Conservation (phyloP, 805 yeast genomes). For the Ogataea parapolymorpha region DNA sequence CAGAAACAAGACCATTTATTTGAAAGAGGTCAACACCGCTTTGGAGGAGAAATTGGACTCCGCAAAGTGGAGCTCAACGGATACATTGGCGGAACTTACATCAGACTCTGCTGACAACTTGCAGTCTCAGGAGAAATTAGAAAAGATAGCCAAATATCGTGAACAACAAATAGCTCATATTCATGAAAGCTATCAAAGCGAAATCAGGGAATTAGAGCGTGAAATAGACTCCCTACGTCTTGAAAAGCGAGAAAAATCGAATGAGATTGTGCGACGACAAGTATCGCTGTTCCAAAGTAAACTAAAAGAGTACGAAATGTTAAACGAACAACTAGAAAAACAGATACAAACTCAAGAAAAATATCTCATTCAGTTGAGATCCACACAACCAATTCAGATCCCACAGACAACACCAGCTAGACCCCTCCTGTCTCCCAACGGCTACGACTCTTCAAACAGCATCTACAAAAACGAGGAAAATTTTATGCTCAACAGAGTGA, state of each 20-base stretch:
- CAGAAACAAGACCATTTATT: neutral
- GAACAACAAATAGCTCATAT: neutral
- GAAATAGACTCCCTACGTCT: slow-evolving; percentile 2
- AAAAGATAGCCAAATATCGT: neutral
- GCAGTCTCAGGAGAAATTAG: neutral
- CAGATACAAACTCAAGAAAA: slow-evolving; percentile 17
- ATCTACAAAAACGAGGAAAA: neutral
- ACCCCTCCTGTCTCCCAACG: neutral
- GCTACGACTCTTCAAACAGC: neutral
- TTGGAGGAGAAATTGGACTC: neutral
- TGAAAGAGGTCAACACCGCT: neutral
- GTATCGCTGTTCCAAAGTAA: slow-evolving; percentile 11
- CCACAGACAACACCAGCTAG: slow-evolving; percentile 7
- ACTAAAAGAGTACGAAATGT: slow-evolving; percentile 6
- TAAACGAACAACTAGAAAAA: slow-evolving; percentile 8
- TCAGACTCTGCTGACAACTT: neutral
- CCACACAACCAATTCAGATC: slow-evolving; percentile 26
- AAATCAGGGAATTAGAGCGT: neutral
- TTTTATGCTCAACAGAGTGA: neutral
- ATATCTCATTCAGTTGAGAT: slow-evolving; percentile 14
- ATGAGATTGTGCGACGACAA: slow-evolving; percentile 1
- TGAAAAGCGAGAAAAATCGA: neutral
- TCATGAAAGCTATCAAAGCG: neutral
- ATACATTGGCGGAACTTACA: neutral
- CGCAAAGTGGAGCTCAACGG: neutral